Base-by-base conservation (phyloP, 345 rosid genomes). In the Populus nigra region DNA sequence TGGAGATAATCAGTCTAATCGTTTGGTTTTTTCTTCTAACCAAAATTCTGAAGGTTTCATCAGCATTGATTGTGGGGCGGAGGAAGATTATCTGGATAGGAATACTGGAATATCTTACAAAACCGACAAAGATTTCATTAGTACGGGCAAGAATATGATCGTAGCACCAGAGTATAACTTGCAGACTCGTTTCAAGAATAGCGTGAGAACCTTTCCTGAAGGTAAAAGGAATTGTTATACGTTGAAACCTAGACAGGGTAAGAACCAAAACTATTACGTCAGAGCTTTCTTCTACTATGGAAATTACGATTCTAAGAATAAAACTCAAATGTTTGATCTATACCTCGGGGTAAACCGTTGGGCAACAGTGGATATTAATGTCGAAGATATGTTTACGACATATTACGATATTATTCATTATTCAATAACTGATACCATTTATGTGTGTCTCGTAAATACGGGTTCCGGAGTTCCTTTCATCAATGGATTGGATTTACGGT, bases 31-130 rank as follows among this genome's bases (percentile, higher is more conserved):
- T 11, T 57, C 25, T 57, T 57, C 63, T 57, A 22, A 22, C 25
- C 25, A 57, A 57, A 57, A 33, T 33, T 23, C 0, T 77, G 9
- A 85, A 87, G 91, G 88, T 57, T 87, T 87, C 84, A 81, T 86
- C 65, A 89, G 90, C 77, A 76, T 89, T 77, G 86, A 71, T 65
- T 87, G 92, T 71, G 92, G 91, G 38, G 82, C 77, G n/a, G 73
- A 83, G 0, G 65, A 22, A 36, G 82, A 73, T 49, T 88, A 83
- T 45, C 72, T 61, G 1, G 88, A 88, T 55, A 33, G 5, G 7
- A 0, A 22, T 17, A 84, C 84, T 50, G 83, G 84, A 41, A 77
- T 89, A 36, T 29, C 41, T 8, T 88, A 86, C 76, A 50, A 76
- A 18, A 81, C 88, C 0, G 92, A 89, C 73, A 74, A 79, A 5